phyloP scores from a whole-genome alignment of 2,329 filamentous ascomycete species.

The Endocalyx cinctus region DNA sequence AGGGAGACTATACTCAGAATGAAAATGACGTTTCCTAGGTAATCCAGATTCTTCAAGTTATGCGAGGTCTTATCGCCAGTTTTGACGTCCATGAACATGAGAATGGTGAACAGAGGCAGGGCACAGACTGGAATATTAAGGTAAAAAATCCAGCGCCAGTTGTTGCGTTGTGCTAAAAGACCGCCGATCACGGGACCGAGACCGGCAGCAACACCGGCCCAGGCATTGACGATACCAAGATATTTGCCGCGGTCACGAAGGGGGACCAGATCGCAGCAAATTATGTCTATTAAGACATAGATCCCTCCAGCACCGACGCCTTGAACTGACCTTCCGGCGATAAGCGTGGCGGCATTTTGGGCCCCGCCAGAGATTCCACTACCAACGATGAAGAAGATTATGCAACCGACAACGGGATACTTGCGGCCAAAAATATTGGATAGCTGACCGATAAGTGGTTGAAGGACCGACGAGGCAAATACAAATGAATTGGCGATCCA shows the following conservation, averaged over 20 bases:
- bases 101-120: constrained; percentile 16
- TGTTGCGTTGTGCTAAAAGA: constrained; percentile 8
- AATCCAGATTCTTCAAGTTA: constrained; percentile 27
- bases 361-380: constrained; percentile 40
- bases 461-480: constrained; percentile 29
- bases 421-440: constrained; percentile 42
- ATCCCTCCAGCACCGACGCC: constrained; percentile 27
- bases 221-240: constrained; percentile 24
- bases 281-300: constrained; percentile 38
- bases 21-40: constrained; percentile 29
- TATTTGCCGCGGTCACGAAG: constrained; percentile 38
- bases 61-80: background rate
- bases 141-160: constrained; percentile 37
- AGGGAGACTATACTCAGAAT: constrained; percentile 27
- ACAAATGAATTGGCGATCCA: constrained; percentile 8
- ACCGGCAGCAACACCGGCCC: constrained; percentile 25
- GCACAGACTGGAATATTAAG: constrained; percentile 26
- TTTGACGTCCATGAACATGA: constrained; percentile 24
- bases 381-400: constrained; percentile 39
- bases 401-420: constrained; percentile 25
- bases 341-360: constrained; percentile 31
- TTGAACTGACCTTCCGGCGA: constrained; percentile 34
- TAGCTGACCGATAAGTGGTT: constrained; percentile 39
- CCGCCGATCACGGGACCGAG: constrained; percentile 25
- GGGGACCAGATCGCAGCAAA: constrained; percentile 44